A percentile compares a stretch with the other conserved stretches of the same genome.
Conservation (phyloP, 2,329 filamentous ascomycete genomes). For the Stemphylium vesicarium region DNA sequence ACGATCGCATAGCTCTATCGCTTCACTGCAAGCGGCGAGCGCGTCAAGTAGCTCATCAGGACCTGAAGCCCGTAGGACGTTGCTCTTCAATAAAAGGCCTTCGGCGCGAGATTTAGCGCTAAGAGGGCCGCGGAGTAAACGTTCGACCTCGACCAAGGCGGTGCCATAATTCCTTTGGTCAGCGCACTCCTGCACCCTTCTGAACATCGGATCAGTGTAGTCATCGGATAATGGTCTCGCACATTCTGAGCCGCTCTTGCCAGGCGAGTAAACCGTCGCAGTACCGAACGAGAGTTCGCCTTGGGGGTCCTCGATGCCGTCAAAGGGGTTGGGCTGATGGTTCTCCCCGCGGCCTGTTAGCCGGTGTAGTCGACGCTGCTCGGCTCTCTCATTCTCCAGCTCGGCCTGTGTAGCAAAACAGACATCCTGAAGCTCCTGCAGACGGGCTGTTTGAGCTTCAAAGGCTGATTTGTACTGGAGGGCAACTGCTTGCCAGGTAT, state of each 20-base stretch:
- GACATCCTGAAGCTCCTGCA: slow-evolving; percentile 34
- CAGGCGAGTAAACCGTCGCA: slow-evolving; percentile 17
- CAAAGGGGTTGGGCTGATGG: not conserved
- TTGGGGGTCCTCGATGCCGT: slow-evolving; percentile 7
- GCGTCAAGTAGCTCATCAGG: slow-evolving; percentile 36
- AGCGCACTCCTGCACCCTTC: slow-evolving; percentile 24
- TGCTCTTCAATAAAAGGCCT: slow-evolving; percentile 40
- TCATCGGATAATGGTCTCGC: slow-evolving; percentile 1
- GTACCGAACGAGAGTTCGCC: slow-evolving; percentile 16
- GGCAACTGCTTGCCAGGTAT: slow-evolving; percentile 40
- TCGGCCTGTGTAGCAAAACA: slow-evolving; percentile 43
- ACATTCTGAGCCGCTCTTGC: not conserved
- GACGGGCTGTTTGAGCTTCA: slow-evolving; percentile 28
- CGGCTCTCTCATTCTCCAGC: slow-evolving; percentile 37
- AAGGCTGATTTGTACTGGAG: slow-evolving; percentile 38
- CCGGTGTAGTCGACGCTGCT: slow-evolving; percentile 19
- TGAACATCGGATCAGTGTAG: slow-evolving; percentile 24
- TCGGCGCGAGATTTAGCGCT: slow-evolving; percentile 34
- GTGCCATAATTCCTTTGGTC: slow-evolving; percentile 29
- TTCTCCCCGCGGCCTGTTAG: slow-evolving; percentile 1
- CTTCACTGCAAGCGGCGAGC: slow-evolving; percentile 42
- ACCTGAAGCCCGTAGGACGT: slow-evolving; percentile 27
- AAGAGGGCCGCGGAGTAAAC: slow-evolving; percentile 34
- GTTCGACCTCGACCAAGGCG: slow-evolving; percentile 33
- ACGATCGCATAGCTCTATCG: slow-evolving; percentile 36